Conservation (phyloP, 768 basidiomycete species). For the Tricholoma furcatifolium region DNA sequence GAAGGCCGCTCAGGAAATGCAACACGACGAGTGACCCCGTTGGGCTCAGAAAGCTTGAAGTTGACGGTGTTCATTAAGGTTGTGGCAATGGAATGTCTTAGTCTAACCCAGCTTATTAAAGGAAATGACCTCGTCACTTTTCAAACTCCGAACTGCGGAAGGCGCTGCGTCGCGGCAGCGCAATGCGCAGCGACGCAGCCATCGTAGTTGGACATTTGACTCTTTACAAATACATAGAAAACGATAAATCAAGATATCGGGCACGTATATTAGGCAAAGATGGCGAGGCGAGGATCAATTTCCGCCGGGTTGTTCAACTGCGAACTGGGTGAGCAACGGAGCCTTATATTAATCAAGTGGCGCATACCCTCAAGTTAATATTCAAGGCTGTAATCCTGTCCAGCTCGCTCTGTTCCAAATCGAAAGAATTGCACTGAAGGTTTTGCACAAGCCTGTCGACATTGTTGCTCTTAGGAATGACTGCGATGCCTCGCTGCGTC, state of each 20-base stretch:
- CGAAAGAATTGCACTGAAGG: slow-evolving; percentile 34
- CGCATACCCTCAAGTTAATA: slow-evolving; percentile 57
- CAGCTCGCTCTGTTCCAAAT: slow-evolving; percentile 59
- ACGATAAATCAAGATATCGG: neutral
- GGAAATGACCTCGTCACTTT: neutral
- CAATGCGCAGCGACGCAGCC: slow-evolving; percentile 1
- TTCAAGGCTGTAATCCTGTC: slow-evolving; percentile 59
- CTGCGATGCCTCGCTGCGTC: slow-evolving; percentile 68
- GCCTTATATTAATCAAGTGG: neutral
- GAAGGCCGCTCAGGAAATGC: slow-evolving; percentile 36
- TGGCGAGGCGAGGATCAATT: slow-evolving; percentile 62
- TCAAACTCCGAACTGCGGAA: slow-evolving; percentile 23
- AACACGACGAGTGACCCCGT: slow-evolving; percentile 59
- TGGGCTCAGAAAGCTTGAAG: slow-evolving; percentile 64
- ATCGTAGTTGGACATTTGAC: slow-evolving; percentile 1
- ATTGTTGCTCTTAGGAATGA: slow-evolving; percentile 72
- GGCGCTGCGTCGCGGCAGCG: slow-evolving; percentile 3
- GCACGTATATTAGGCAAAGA: slow-evolving; percentile 56
- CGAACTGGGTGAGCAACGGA: slow-evolving; percentile 9
- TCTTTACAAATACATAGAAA: slow-evolving; percentile 2
- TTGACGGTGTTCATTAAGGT: slow-evolving; percentile 45
- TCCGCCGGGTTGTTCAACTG: slow-evolving; percentile 72
- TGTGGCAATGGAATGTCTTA: neutral
- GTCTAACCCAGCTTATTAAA: too few relatives aligned
- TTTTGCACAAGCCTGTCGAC: slow-evolving; percentile 50